Evolutionary conservation across 2,329 filamentous ascomycete species (phyloP), one percentile per base, ranked within the genome.

Genomic region (Fusarium paranaense): DNA sequence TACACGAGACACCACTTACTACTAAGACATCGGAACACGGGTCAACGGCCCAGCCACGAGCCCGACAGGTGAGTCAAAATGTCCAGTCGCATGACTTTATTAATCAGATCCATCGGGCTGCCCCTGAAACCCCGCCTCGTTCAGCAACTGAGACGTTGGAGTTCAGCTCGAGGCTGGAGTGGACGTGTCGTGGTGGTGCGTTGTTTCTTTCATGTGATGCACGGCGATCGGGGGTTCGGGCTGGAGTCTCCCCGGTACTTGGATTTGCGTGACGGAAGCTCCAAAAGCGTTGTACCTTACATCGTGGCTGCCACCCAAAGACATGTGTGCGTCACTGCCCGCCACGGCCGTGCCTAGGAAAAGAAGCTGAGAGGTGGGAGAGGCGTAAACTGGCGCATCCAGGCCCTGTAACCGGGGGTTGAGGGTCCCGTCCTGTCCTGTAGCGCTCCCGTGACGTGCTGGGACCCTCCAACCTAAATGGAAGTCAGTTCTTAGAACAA

Each of bases 271-370:
- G 72, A 40, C 37, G 22, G 18, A 22, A 62, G n/a, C 72, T 54
- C 59, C 47, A 58, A 50, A 62, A 54, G 62, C 13, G 40, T 67
- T 75, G 72, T 74, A 74, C 56, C 52, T 71, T 58, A 37, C 33
- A 50, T 45, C 35, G 40, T 58, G 62, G 50, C 45, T 64, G 72
- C 62, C 65, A 64, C 63, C 50, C 37, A 37, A 33, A 70, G 69
- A 74, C 66, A 70, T 33, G 72, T 52, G 50, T 74, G 72, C 72
- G 72, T 74, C 72, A 74, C 72, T 70, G 69, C 62, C 69, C 62
- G 72, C 72, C 72, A 70, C 69, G 66, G 66, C 67, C 61, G 69
- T 33, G 66, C 61, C 50, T 54, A 57, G 40, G 62, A 64, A 75
- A 64, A 73, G 35, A 61, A 66, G 67, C 62, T 50, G 45, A 72